These are phyloP conservation scores for Priceomyces carsonii DNA, from an alignment of 805 yeast genomes.

Conservation along the genomic window DNA sequence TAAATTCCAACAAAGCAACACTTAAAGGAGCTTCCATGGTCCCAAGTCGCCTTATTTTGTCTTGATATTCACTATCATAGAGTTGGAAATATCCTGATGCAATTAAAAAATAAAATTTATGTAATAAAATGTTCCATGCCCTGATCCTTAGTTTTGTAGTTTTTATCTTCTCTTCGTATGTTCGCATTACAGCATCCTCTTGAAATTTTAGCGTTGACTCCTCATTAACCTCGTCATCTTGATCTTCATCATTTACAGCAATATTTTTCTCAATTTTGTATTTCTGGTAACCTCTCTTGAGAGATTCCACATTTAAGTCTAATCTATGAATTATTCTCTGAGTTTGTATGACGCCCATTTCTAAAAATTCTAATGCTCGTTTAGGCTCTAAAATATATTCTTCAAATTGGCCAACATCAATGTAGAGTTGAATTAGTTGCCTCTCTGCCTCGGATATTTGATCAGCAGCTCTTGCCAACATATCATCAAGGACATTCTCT, in stretches of 20 bases:
- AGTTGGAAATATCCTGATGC: conserved; percentile 71
- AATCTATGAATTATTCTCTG: conserved; percentile 25
- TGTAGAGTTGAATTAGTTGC: conserved; percentile 39
- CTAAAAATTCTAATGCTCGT: conserved; percentile 51
- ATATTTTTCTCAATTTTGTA: conserved; percentile 17
- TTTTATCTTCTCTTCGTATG: conserved; percentile 25
- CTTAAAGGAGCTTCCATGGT: conserved; percentile 7
- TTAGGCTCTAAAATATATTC: conserved; percentile 59
- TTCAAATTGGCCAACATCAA: conserved; percentile 67
- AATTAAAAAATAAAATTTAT: conserved; percentile 74
- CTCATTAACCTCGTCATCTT: conserved; percentile 18
- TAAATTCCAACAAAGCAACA: conserved; percentile 6
- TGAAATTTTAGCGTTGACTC: conserved; percentile 5
- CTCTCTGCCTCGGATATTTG: conserved; percentile 52
- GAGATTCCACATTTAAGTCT: conserved; percentile 16
- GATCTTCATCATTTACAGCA: conserved; percentile 17
- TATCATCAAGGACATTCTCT: conserved; percentile 65
- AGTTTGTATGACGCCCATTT: conserved; percentile 33
- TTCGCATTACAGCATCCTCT: conserved; percentile 10
- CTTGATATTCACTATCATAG: conserved; percentile 34
- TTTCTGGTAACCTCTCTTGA: conserved; percentile 19
- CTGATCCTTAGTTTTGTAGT: conserved; percentile 35
- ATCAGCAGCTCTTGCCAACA: conserved; percentile 58
- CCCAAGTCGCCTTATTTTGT: conserved; percentile 19
- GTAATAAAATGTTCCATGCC: conserved; percentile 60